Base-by-base conservation (phyloP, 768 basidiomycete species). In the Suillus plorans region DNA sequence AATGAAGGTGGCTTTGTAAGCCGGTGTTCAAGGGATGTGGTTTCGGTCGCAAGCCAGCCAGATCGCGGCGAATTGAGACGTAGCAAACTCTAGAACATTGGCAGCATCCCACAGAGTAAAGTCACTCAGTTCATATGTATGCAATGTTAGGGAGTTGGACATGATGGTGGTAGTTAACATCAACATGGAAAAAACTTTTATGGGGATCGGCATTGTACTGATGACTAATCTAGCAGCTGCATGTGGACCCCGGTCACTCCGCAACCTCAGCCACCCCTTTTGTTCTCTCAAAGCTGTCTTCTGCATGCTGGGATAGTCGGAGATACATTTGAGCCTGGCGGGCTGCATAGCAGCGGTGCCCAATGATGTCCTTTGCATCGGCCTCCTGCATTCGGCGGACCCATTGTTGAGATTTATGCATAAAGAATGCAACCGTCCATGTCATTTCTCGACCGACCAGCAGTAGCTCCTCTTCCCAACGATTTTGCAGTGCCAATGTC, bases 51-150 rank as follows among this genome's bases (percentile, higher is more conserved):
- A 49, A 0, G 5, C 47, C 0, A 13, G 4, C 47, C 47, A 49
- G 47, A 49, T 49, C 4, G 47, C 13, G 4, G 47, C 22, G 5
- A 49, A 25, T 13, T 5, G 1, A 13, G 47, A 49, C 2, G 47
- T 49, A 1, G 47, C 22, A 14, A 12, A 49, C 5, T 49, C 47
- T 5, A 49, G 5, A 5, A 49, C 2, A 6, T 49, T 49, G 12
- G 47, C 12, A 25, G 47, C 47, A 64, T 50, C 13, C 22, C 47
- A 25, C 0, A 2, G 12, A 49, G 47, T 49, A 22, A 49, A 49
- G 5, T 13, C 5, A 5, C 0, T 6, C 0, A 49, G 12, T 13
- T 22, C n/a, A 47, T 22, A 12, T 0, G 18, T 20, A 8, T 1
- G 16, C 3, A 18, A 6, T 8, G 12, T 13, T 13, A 22, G 4